A percentile compares a stretch with the other conserved stretches of the same genome.
Conservation (phyloP, 2,329 filamentous ascomycete genomes). For the Arachnopeziza araneosa region DNA sequence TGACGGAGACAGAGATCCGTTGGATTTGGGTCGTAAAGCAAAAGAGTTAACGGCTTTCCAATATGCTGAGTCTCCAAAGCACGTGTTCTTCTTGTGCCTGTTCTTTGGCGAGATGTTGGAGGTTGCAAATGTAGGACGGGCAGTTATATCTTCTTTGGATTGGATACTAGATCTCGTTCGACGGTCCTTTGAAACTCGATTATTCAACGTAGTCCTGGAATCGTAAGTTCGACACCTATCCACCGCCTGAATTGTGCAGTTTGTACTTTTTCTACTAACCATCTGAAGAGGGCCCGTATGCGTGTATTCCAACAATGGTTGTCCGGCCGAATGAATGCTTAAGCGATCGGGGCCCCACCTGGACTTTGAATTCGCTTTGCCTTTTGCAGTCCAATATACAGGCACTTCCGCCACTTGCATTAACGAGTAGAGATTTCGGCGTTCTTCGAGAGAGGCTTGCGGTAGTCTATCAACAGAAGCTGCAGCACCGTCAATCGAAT, state of each 20-base stretch:
- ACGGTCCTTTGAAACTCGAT: slow-evolving; percentile 6
- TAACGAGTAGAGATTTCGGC: slow-evolving; percentile 14
- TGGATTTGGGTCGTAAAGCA: slow-evolving; percentile 2
- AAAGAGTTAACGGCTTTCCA: slow-evolving; percentile 6
- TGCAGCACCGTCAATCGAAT: slow-evolving; percentile 18
- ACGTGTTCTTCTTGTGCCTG: neutral
- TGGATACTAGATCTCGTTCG: neutral
- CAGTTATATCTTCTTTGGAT: neutral
- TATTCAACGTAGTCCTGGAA: slow-evolving; percentile 12
- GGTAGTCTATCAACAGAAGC: slow-evolving; percentile 1
- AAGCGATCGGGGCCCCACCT: neutral
- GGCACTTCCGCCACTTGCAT: slow-evolving; percentile 20
- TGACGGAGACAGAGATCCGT: slow-evolving; percentile 5
- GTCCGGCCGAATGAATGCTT: slow-evolving; percentile 2
- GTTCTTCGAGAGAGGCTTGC: neutral
- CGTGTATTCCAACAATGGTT: slow-evolving; percentile 7
- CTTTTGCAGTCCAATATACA: slow-evolving; percentile 13
- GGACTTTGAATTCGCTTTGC: neutral
- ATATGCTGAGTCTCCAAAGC: slow-evolving; percentile 3
- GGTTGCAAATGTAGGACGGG: neutral
- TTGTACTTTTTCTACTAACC: slow-evolving; percentile 7
- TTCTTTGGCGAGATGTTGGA: neutral
- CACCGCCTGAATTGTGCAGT: neutral
- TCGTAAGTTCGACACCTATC: slow-evolving; percentile 13
- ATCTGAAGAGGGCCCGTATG: slow-evolving; percentile 17